phyloP scores from a whole-genome alignment of 1,139 yeast species.

The Tardiomyces digboiensis region DNA sequence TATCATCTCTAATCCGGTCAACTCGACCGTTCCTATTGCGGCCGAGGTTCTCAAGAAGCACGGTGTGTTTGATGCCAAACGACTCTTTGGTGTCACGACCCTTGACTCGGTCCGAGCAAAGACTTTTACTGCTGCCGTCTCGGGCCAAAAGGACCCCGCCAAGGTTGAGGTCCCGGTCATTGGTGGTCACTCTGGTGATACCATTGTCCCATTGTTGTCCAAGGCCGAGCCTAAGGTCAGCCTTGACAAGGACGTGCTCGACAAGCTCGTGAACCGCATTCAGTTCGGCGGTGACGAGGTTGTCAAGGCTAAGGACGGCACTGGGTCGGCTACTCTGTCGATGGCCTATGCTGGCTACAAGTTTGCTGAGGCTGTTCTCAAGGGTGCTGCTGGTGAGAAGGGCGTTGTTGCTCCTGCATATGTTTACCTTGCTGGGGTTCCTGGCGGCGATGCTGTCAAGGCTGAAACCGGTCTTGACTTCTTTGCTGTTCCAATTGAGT shows the following conservation, averaged over 20 bases:
- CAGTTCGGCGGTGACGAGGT: constrained; percentile 98
- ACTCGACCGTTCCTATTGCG: constrained; percentile 91
- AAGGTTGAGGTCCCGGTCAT: constrained; percentile 69
- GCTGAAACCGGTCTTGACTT: constrained; percentile 55
- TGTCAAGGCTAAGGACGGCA: constrained; percentile 90
- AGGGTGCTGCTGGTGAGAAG: constrained; percentile 47
- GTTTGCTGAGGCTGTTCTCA: constrained; percentile 78
- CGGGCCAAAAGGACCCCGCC: constrained; percentile 39
- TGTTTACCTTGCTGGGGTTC: constrained; percentile 35
- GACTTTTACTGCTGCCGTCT: constrained; percentile 59
- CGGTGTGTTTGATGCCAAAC: constrained; percentile 69
- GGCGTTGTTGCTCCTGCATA: constrained; percentile 67
- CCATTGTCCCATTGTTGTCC: constrained; percentile 84
- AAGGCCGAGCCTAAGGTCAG: constrained; percentile 38
- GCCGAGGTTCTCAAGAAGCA: constrained; percentile 73
- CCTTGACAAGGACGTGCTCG: constrained; percentile 41
- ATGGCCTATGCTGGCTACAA: constrained; percentile 96
- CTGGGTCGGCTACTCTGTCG: constrained; percentile 89
- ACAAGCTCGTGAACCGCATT: constrained; percentile 72
- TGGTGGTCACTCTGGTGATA: constrained; percentile 96
- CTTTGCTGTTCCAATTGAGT: constrained; percentile 82
- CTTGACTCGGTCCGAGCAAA: constrained; percentile 86
- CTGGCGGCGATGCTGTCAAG: constrained; percentile 29
- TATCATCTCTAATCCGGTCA: constrained; percentile 90
- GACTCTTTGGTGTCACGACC: constrained; percentile 87